Conservation (phyloP, 108 stramenopile genomes). For the Bacterosira constricta region DNA sequence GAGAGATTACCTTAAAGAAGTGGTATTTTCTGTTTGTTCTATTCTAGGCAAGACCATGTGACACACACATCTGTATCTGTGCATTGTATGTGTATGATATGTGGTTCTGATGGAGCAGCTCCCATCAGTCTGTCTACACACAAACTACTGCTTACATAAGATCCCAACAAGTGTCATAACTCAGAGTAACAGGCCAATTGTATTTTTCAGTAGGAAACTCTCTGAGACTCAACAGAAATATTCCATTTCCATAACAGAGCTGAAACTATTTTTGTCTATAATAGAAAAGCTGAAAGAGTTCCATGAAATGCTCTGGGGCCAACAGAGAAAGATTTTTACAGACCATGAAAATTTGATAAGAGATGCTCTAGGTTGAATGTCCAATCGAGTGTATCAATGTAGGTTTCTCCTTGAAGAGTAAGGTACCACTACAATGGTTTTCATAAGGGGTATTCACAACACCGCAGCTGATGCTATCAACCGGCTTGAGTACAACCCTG, state of each 20-base stretch:
- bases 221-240: background rate
- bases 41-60: too few relatives aligned
- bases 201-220: too few relatives aligned
- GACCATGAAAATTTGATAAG: conserved; percentile 8
- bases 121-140: too few relatives aligned
- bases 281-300: too few relatives aligned
- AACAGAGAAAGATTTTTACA: background rate
- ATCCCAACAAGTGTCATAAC: too few relatives aligned
- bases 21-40: too few relatives aligned
- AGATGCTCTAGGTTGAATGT: conserved; percentile 2
- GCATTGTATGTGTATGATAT: too few relatives aligned
- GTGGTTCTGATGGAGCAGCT: too few relatives aligned
- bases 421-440: conserved; percentile 24
- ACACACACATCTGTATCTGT: too few relatives aligned
- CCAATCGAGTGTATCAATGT: conserved; percentile 49
- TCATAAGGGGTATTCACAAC: conserved; percentile 49
- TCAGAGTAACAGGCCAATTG: background rate
- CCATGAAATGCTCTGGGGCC: background rate
- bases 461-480: conserved; percentile 47
- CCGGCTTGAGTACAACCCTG: conserved; percentile 5
- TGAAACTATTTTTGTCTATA: too few relatives aligned
- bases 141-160: too few relatives aligned
- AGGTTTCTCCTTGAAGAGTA: conserved; percentile 48
- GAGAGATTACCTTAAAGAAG: too few relatives aligned
- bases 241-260: background rate